Percentiles rank a stretch among this genome's conserved stretches.
Evolutionary conservation across 139 green algal genomes (phyloP).

Genomic region (Auxenochlorella pyrenoidosa): DNA sequence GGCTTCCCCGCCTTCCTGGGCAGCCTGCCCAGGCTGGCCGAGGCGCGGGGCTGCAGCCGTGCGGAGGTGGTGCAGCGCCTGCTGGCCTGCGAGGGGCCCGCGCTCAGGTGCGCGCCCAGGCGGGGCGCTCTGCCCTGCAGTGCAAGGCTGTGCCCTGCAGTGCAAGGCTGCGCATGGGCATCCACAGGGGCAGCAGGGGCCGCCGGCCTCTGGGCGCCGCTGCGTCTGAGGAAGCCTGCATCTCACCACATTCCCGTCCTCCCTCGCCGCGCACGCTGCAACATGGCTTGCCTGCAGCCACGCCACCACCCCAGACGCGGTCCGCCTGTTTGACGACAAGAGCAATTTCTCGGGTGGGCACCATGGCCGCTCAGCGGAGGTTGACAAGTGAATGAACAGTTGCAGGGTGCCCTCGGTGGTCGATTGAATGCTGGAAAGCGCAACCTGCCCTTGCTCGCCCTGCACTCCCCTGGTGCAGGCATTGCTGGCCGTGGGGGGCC

Average conservation of each 20-base stretch:
- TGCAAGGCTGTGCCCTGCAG: too few relatives aligned
- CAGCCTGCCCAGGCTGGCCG: constrained; percentile 11
- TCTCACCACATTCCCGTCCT: too few relatives aligned
- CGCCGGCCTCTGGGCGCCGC: too few relatives aligned
- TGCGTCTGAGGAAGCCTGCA: too few relatives aligned
- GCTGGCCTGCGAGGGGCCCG: background rate
- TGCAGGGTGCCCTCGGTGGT: too few relatives aligned
- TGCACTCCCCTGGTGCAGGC: background rate
- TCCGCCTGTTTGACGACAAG: background rate
- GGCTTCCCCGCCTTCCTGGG: background rate
- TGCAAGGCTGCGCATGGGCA: too few relatives aligned
- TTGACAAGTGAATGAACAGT: too few relatives aligned
- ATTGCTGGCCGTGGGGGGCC: constrained; percentile 12
- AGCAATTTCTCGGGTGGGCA: constrained; percentile 2
- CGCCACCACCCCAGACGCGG: constrained; percentile 14
- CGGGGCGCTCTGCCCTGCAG: too few relatives aligned
- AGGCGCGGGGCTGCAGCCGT: background rate
- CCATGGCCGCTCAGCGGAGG: background rate
- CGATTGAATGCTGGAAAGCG: too few relatives aligned
- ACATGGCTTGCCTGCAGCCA: background rate
- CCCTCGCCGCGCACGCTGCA: too few relatives aligned
- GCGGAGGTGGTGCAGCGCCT: background rate
- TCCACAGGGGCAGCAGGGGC: too few relatives aligned
- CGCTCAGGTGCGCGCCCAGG: too few relatives aligned
- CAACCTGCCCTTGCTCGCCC: background rate